phyloP scores from a whole-genome alignment of 768 basidiomycete genomes.

The Boletus rex-veris region DNA sequence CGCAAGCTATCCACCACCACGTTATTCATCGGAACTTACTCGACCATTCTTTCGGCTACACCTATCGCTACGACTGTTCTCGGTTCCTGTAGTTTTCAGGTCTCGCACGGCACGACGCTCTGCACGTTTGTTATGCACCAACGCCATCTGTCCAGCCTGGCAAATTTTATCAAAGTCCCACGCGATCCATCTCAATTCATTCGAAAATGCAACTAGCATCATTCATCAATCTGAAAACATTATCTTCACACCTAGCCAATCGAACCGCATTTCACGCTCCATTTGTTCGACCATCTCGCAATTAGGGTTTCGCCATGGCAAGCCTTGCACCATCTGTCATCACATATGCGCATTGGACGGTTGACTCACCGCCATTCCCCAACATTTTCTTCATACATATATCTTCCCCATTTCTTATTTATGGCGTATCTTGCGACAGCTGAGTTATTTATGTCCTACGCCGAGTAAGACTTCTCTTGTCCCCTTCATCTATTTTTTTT shows the following conservation, averaged over 20 bases:
- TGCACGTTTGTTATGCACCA: constrained; percentile 15
- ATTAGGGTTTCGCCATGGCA: constrained; percentile 11
- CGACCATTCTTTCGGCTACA: constrained; percentile 6
- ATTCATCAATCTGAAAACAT: constrained; percentile 17
- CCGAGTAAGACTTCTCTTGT: constrained; percentile 11
- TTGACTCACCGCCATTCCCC: constrained; percentile 22
- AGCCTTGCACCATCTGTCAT: constrained; percentile 24
- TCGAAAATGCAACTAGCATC: constrained; percentile 16
- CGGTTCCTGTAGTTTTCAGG: constrained; percentile 7
- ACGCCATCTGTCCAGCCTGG: constrained; percentile 11
- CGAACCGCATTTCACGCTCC: constrained; percentile 27
- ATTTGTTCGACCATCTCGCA: constrained; percentile 30
- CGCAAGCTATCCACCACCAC: constrained; percentile 4
- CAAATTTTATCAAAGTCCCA: constrained; percentile 8
- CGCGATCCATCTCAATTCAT: constrained; percentile 11
- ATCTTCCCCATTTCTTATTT: constrained; percentile 21
- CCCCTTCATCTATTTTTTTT: background rate
- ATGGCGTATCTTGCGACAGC: constrained; percentile 29
- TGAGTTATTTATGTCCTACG: constrained; percentile 32
- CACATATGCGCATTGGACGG: constrained; percentile 30
- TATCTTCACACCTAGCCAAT: constrained; percentile 21
- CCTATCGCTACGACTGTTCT: constrained; percentile 11
- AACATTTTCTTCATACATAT: constrained; percentile 15
- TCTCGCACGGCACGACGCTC: constrained; percentile 15
- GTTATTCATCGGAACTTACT: constrained; percentile 3